These are phyloP conservation scores for Knufia fluminis DNA, from an alignment of 2,329 filamentous ascomycete species.

Conservation along the genomic window DNA sequence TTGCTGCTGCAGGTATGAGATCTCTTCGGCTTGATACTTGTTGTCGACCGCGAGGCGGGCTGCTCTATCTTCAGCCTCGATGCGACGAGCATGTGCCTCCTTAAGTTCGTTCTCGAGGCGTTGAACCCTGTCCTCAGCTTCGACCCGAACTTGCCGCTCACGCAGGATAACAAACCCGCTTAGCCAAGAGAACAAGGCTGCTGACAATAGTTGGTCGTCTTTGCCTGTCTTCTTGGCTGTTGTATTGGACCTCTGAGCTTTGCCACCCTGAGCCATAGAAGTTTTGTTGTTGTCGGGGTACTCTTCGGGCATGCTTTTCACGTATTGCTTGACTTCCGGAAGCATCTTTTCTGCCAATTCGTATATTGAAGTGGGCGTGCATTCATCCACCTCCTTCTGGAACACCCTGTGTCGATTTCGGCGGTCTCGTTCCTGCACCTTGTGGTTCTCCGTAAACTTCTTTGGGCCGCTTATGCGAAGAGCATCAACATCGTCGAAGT, in stretches of 20 bases:
- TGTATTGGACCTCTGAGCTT: slow-evolving; percentile 3
- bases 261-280: slow-evolving; percentile 8
- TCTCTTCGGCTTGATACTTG: background rate
- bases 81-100: background rate
- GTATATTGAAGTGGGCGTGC: slow-evolving; percentile 6
- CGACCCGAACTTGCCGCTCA: slow-evolving; percentile 12
- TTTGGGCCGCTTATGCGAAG: background rate
- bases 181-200: slow-evolving; percentile 15
- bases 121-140: slow-evolving; percentile 1
- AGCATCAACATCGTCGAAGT: background rate
- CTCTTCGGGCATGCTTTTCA: slow-evolving; percentile 1
- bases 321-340: background rate
- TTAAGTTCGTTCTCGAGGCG: background rate
- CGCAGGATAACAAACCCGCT: slow-evolving; percentile 13
- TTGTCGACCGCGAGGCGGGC: background rate
- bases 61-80: background rate
- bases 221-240: slow-evolving; percentile 17
- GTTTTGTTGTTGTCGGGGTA: slow-evolving; percentile 9
- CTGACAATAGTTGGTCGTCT: slow-evolving; percentile 17
- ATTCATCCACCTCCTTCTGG: slow-evolving; percentile 12
- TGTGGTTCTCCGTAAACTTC: slow-evolving; percentile 7
- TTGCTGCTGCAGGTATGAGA: background rate
- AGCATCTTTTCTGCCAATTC: background rate
- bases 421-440: slow-evolving; percentile 11
- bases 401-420: slow-evolving; percentile 14